Conservation (phyloP, 1,139 yeast species). For the Kurtzmaniella quercitrusa region DNA sequence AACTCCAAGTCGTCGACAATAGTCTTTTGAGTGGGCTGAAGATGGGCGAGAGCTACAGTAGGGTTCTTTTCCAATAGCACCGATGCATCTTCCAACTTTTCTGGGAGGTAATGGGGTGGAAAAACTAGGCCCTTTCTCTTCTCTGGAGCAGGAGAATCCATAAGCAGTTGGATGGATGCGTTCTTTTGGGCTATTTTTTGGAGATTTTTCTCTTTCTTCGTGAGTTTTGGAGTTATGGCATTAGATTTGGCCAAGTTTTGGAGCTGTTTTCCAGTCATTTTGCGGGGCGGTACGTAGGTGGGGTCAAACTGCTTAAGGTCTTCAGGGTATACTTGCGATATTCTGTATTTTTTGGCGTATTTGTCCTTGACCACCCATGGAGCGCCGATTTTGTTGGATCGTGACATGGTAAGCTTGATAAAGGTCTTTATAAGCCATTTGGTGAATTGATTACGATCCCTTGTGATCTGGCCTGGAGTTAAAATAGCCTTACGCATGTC, state of each 20-base stretch:
- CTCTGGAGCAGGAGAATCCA: slow-evolving; percentile 1
- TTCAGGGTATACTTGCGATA: slow-evolving; percentile 55
- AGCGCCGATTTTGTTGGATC: slow-evolving; percentile 85
- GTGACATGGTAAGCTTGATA: slow-evolving; percentile 74
- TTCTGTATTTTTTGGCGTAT: slow-evolving; percentile 59
- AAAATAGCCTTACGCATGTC: slow-evolving; percentile 61
- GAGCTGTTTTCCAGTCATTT: slow-evolving; percentile 18
- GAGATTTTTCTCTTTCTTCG: neutral
- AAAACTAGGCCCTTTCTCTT: slow-evolving; percentile 6
- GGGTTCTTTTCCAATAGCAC: neutral
- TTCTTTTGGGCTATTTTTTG: slow-evolving; percentile 1
- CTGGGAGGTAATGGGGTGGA: slow-evolving; percentile 8
- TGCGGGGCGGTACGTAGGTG: slow-evolving; percentile 29
- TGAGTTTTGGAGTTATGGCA: slow-evolving; percentile 10
- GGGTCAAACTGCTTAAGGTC: slow-evolving; percentile 38
- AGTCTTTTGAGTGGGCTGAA: slow-evolving; percentile 38
- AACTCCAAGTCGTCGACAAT: slow-evolving; percentile 35
- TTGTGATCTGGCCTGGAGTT: slow-evolving; percentile 65
- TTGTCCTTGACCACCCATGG: slow-evolving; percentile 94
- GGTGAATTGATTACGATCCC: slow-evolving; percentile 86
- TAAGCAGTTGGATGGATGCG: neutral
- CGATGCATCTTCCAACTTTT: neutral
- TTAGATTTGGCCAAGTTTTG: slow-evolving; percentile 9
- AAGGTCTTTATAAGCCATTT: slow-evolving; percentile 88
- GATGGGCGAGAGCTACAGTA: slow-evolving; percentile 9